Conservation (phyloP, 2,329 filamentous ascomycete species). For the Penicillium janthinellum region DNA sequence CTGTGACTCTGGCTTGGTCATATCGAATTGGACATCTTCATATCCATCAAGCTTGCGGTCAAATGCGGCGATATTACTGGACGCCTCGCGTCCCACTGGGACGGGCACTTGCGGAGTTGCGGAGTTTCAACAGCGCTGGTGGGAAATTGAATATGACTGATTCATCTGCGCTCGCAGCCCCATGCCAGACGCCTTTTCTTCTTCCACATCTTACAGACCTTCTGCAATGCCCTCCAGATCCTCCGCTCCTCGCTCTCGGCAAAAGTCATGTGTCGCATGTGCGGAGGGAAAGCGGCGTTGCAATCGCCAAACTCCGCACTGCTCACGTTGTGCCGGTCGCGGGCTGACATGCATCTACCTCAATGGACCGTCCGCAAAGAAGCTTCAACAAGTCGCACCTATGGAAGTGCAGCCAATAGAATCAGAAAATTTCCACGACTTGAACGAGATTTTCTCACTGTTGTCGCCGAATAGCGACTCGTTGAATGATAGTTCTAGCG, state of each 20-base stretch:
- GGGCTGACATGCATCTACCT: slow-evolving; percentile 16
- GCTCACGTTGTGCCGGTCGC: slow-evolving; percentile 13
- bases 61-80: not conserved
- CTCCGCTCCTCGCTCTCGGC: slow-evolving; percentile 8
- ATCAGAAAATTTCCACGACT: not conserved
- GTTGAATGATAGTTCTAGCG: not conserved
- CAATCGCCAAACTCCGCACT: slow-evolving; percentile 20
- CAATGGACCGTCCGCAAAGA: not conserved
- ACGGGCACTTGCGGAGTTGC: not conserved
- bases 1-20: not conserved
- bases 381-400: not conserved
- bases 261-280: slow-evolving; percentile 18
- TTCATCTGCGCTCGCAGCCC: not conserved
- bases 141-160: not conserved
- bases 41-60: not conserved
- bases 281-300: slow-evolving; percentile 19
- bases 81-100: not conserved
- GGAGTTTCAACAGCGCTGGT: not conserved
- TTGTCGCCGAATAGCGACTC: not conserved
- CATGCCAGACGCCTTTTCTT: not conserved
- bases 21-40: not conserved
- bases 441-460: not conserved
- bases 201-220: not conserved
- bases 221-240: slow-evolving; percentile 5
- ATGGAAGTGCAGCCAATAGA: not conserved